Evolutionary conservation across 2,329 filamentous ascomycete genomes (phyloP), one percentile per base, ranked within the genome.

Genomic region (Ophiostoma novo-ulmi): DNA sequence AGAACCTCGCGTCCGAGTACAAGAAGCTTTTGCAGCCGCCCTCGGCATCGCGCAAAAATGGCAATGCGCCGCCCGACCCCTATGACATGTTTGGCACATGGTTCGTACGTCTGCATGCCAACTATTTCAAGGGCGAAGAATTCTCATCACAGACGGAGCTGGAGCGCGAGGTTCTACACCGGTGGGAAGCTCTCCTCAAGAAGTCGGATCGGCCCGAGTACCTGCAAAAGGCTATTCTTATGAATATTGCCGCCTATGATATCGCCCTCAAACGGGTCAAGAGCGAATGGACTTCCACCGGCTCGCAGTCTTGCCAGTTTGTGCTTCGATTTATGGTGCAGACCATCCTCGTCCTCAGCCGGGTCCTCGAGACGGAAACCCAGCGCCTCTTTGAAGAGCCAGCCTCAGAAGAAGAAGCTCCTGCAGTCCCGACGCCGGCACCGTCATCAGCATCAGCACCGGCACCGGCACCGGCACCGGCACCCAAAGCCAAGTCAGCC

Each of bases 71-170:
- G 75, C 85, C 87, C 71, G 85, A 86, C 70, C 83, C 85, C 1
- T 84, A 85, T 55, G 86, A 88, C 74, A 87, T 89, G 48, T 85
- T 97, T 70, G 83, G 89, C 66, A 87, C 88, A 69, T 95, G 93
- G 90, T 97, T 97, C 76, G 86, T 94, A 72, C 89, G 91, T 75
- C 85, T 97, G 63, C 94, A 97, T 78, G 92, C 92, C 67, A 88
- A 90, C 77, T 94, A 92, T 79, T 94, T 91, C 80, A 89, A 89
- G 73, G 93, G 92, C 41, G 85, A 90, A 72, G 85, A 88, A 64
- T 94, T 95, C 75, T 81, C 87, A 0, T 88, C 90, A 73, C 91
- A 93, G 74, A 87, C 90, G 70, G 93, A 97, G 77, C 82, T 97
- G 38, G 94, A 97, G 79, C 88, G 88, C 71, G 93, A 97, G 78